Conservation (phyloP, 768 basidiomycete species). For the Pulveroboletus sp. region DNA sequence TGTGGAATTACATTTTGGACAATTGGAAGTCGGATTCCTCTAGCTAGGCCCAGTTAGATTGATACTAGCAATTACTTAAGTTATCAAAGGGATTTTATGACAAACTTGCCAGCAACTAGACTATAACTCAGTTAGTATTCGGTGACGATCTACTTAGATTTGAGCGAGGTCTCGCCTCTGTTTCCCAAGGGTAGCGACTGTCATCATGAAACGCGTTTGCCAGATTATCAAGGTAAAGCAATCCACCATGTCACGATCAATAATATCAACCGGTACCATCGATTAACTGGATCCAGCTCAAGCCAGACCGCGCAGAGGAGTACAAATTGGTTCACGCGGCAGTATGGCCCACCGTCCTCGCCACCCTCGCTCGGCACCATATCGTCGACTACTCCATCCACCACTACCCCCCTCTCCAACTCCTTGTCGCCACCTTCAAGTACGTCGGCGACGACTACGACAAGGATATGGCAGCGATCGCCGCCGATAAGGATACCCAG, state of each 20-base stretch:
- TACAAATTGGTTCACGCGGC: slow-evolving; percentile 62
- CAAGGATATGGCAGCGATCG: slow-evolving; percentile 62
- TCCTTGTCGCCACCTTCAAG: no score
- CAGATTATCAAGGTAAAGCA: slow-evolving; percentile 64
- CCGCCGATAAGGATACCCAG: slow-evolving; percentile 65
- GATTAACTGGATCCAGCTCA: slow-evolving; percentile 36
- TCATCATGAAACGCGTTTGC: slow-evolving; percentile 53
- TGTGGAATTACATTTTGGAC: no score
- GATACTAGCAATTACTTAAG: no score
- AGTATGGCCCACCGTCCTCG: slow-evolving; percentile 71
- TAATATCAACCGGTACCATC: no score
- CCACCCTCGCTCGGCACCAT: slow-evolving; percentile 57
- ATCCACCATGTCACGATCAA: neutral
- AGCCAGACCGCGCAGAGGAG: slow-evolving; percentile 43
- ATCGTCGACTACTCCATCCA: slow-evolving; percentile 77
- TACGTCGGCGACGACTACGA: slow-evolving; percentile 67
- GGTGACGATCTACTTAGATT: no score
- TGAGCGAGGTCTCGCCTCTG: no score
- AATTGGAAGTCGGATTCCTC: no score
- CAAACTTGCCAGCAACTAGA: no score
- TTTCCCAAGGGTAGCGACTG: no score
- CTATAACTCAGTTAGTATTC: no score
- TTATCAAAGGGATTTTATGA: no score
- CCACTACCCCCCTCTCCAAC: slow-evolving; percentile 57
- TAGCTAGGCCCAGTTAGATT: no score